Evolutionary conservation across 176 grass and related monocot species (phyloP).

Genomic region (Typha latifolia): DNA sequence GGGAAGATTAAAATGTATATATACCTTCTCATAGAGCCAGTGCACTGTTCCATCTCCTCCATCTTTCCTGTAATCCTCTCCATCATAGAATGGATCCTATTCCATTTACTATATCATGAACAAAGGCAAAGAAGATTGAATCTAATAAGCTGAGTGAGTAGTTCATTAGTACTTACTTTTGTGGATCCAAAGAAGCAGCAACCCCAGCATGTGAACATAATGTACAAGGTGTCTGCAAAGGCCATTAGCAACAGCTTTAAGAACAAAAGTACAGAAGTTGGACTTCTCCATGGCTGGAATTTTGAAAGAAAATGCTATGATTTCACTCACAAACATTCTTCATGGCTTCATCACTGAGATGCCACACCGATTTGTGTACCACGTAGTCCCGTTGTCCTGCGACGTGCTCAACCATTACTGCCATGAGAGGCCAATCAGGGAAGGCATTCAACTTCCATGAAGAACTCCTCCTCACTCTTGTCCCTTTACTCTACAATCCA

Average conservation of each 20-base stretch:
- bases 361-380: conserved; percentile 82
- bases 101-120: not conserved
- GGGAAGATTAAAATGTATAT: not conserved
- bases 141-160: not conserved
- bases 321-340: conserved; percentile 73
- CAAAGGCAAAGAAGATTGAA: not conserved
- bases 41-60: conserved; percentile 78
- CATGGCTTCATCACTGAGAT: conserved; percentile 60
- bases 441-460: conserved; percentile 42
- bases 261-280: not conserved
- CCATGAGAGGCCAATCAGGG: conserved; percentile 84
- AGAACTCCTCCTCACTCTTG: conserved; percentile 15
- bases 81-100: conserved; percentile 84
- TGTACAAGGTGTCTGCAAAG: conserved; percentile 59
- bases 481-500: conserved; percentile 5
- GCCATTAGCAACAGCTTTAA: not conserved
- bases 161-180: conserved; percentile 33
- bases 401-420: conserved; percentile 71
- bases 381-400: conserved; percentile 51
- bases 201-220: conserved; percentile 84
- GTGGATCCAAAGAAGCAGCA: conserved; percentile 82
- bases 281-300: not conserved
- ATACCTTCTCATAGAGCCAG: conserved; percentile 82
- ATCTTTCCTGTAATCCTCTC: conserved; percentile 56
- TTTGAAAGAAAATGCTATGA: not conserved